Evolutionary conservation across 306 rosid genomes (phyloP).

Genomic region (Cyamopsis tetragonoloba): DNA sequence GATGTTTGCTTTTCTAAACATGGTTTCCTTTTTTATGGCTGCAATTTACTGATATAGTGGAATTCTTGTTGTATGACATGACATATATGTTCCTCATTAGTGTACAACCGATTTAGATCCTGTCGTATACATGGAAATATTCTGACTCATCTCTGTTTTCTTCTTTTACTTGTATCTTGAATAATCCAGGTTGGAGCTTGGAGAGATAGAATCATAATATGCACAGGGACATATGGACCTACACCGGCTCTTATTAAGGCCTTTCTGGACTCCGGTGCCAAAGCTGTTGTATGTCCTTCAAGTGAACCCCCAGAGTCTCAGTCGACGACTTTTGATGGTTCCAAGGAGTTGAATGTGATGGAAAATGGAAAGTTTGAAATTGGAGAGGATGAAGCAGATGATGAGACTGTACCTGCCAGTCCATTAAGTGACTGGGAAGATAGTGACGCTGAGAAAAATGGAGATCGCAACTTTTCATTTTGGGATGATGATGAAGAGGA

Average conservation of each 20-base stretch:
- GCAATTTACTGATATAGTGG: neutral
- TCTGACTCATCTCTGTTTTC: constrained; percentile 13
- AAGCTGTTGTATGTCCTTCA: constrained; percentile 85
- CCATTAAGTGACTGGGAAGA: constrained; percentile 98
- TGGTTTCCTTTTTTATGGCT: constrained; percentile 12
- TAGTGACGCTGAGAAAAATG: constrained; percentile 65
- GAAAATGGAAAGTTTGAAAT: constrained; percentile 90
- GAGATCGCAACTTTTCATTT: constrained; percentile 30
- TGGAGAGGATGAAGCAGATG: constrained; percentile 89
- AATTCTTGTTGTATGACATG: constrained; percentile 10
- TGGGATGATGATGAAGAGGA: constrained; percentile 85
- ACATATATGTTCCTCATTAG: constrained; percentile 14
- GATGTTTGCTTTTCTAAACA: too few relatives aligned
- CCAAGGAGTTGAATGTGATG: constrained; percentile 47
- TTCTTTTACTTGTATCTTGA: constrained; percentile 25
- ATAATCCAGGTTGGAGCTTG: constrained; percentile 89
- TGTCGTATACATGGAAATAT: constrained; percentile 7
- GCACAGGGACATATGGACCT: constrained; percentile 86
- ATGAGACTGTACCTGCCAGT: constrained; percentile 58
- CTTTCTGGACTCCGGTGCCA: constrained; percentile 78
- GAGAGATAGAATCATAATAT: constrained; percentile 91
- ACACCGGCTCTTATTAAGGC: constrained; percentile 70
- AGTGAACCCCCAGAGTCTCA: constrained; percentile 72
- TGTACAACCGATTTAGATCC: too few relatives aligned
- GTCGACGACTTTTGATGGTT: constrained; percentile 44